Base-by-base conservation (phyloP, 202 grass and related monocot genomes). In the Zizania palustris region DNA sequence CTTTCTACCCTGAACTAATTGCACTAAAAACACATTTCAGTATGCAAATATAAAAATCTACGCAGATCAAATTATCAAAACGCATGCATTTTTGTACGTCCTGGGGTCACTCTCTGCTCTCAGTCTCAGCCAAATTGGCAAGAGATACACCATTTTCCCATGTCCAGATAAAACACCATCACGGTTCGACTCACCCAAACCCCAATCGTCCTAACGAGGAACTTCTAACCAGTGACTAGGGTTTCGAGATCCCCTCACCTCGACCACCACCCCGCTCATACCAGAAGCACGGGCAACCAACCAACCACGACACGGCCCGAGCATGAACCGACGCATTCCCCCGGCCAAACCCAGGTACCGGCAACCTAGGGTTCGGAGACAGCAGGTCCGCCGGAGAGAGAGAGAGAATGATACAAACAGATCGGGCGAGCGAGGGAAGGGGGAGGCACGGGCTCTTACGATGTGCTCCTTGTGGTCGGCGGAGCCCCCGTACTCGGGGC, bases 381-480 rank as follows among this genome's bases (percentile, higher is more conserved):
- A 19, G 13, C 20, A 38, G 22, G 65, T n/a, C 37, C 60, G 15
- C 45, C 11, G 45, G 45, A 5, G 49, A 3, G 1, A 20, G 2
- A 16, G 38, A 22, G 28, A 49, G n/a, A n/a, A n/a, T n/a, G n/a
- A 37, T 0, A 36, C 39, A 20, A 19, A 9, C 7, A 8, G 9
- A 9, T 7, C 7, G n/a, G 51, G 7, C 18, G 51, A 5, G 51
- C 18, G n/a, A 16, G 16, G n/a, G 3, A 43, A 2, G 38, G 9
- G 9, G 18, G 15, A 54, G n/a, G 59, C 7, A 60, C 28, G 65
- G 71, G 70, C 16, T 22, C 87, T 86, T 35, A 98, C 96, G 69
- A 98, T 89, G 72, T 98, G 96, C 63, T 95, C 91, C 81, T 90
- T 92, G 80, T 90, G 78, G 75, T 98, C 96, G 36, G 83, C 67